Percentiles rank a stretch among this genome's conserved stretches.
These are phyloP conservation scores for Phyllostachys edulis DNA, from an alignment of 176 grass and related monocot species.

Conservation along the genomic window DNA sequence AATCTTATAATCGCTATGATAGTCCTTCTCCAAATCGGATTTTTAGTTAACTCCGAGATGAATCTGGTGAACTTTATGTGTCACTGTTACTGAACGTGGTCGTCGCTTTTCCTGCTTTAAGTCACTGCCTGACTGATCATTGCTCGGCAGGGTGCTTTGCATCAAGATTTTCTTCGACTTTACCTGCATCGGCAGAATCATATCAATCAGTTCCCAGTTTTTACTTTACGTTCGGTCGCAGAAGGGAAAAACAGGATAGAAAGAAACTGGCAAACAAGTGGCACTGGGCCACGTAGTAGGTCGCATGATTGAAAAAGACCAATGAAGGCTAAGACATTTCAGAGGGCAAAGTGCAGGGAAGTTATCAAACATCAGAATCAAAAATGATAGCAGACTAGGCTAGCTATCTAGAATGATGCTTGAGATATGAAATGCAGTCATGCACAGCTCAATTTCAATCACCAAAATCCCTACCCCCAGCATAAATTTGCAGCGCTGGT, in stretches of 20 bases:
- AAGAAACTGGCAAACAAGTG: not conserved
- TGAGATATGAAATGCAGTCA: not conserved
- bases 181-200: not conserved
- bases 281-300: conserved; percentile 2
- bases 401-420: not conserved
- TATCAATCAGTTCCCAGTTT: not conserved
- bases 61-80: not conserved
- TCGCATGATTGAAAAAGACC: not conserved
- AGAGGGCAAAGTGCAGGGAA: not conserved
- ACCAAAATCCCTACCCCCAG: not conserved
- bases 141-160: not conserved
- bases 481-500: not conserved
- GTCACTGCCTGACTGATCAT: not conserved
- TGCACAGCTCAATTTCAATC: not conserved
- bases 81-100: not conserved
- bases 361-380: not conserved
- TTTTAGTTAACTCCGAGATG: not conserved
- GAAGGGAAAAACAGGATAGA: not conserved
- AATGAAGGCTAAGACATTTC: not conserved
- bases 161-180: not conserved
- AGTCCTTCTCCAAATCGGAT: no score
- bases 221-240: not conserved
- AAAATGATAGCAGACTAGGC: not conserved
- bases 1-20: not conserved
- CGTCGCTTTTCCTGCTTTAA: not conserved